These are phyloP conservation scores for Pleomassaria siparia DNA, from an alignment of 2,329 filamentous ascomycete genomes.

Conservation along the genomic window DNA sequence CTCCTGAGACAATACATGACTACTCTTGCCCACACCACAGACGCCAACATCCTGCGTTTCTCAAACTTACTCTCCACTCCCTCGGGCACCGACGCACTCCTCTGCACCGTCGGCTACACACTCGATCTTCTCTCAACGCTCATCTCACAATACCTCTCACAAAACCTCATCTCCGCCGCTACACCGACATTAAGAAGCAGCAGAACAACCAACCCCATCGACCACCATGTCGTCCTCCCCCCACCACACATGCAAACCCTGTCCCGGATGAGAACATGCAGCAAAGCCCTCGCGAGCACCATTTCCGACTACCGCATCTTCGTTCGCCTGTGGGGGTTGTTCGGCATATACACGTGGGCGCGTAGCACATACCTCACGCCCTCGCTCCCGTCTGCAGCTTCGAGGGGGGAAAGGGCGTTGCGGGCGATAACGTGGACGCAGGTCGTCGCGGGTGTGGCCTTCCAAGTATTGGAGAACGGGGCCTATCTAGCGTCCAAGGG, in stretches of 20 bases:
- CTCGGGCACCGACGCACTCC: constrained; percentile 42
- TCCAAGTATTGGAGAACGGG: constrained; percentile 81
- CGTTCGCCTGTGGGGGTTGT: constrained; percentile 72
- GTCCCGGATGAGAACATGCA: constrained; percentile 31
- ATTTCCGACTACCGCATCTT: constrained; percentile 73
- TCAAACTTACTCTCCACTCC: constrained; percentile 44
- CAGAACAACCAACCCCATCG: no score
- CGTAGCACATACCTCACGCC: constrained; percentile 43
- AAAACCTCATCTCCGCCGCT: constrained; percentile 38
- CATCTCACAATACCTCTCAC: constrained; percentile 40
- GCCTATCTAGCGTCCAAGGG: constrained; percentile 76
- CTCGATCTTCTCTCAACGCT: constrained; percentile 45
- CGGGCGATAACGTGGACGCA: constrained; percentile 64
- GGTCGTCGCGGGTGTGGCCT: constrained; percentile 66
- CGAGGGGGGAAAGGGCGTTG: constrained; percentile 31
- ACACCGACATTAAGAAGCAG: constrained; percentile 43
- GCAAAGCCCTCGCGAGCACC: constrained; percentile 60
- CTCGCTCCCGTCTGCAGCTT: constrained; percentile 10
- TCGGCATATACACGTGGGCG: constrained; percentile 73
- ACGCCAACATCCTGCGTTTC: constrained; percentile 38
- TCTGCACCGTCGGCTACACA: constrained; percentile 49
- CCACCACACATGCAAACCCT: constrained; percentile 25
- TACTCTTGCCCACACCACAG: constrained; percentile 26
- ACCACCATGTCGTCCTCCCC: constrained; percentile 41
- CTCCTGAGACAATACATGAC: constrained; percentile 19